A percentile compares a stretch with the other conserved stretches of the same genome.
These are phyloP conservation scores for Brassica rapa DNA, from an alignment of 345 rosid species.

Conservation along the genomic window DNA sequence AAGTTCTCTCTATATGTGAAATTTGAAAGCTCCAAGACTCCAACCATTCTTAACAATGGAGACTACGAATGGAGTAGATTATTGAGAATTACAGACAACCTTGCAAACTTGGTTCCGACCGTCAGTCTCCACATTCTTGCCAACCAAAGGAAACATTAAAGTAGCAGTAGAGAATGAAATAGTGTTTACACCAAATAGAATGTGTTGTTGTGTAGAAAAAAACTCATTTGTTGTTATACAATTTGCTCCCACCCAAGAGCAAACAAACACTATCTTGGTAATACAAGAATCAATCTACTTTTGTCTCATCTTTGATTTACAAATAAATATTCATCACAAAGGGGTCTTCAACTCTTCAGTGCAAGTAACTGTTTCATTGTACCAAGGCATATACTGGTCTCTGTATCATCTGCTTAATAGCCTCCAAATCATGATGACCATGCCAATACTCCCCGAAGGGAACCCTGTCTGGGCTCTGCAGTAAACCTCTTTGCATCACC, in stretches of 20 bases:
- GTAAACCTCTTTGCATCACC: neutral
- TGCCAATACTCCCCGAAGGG: neutral
- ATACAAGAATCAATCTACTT: constrained; percentile 18
- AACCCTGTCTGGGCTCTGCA: neutral
- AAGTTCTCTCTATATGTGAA: too few species aligned
- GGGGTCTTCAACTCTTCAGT: neutral
- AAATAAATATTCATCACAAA: neutral
- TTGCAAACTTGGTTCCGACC: neutral
- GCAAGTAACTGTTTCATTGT: neutral
- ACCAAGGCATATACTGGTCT: neutral
- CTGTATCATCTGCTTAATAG: neutral
- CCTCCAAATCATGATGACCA: neutral
- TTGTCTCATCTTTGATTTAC: neutral
- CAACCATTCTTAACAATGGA: neutral
- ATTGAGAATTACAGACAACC: constrained; percentile 7
- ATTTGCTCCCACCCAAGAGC: constrained; percentile 1
- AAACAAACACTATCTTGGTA: neutral
- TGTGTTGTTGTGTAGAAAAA: constrained; percentile 25
- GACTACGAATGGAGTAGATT: constrained; percentile 74
- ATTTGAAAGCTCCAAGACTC: constrained; percentile 40
- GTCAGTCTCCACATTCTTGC: too few species aligned
- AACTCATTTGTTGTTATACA: neutral
- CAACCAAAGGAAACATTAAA: neutral
- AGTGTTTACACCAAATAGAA: constrained; percentile 19
- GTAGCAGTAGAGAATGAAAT: neutral